These are phyloP conservation scores for Globisporangium polare DNA, from an alignment of 352 stramenopile species.

Conservation along the genomic window DNA sequence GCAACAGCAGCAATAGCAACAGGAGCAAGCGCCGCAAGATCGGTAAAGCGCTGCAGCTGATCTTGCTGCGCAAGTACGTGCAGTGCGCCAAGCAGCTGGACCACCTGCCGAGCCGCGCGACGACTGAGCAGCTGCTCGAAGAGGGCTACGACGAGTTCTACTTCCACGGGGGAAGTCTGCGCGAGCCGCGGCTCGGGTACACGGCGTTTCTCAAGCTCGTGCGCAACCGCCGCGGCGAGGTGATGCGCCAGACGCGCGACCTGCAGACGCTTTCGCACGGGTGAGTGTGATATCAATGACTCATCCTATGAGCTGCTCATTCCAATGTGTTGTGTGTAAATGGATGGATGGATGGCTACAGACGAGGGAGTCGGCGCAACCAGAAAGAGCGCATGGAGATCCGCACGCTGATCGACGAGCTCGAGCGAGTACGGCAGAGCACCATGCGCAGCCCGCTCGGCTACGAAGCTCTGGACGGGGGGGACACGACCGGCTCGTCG, in stretches of 20 bases:
- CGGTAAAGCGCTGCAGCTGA: constrained; percentile 53
- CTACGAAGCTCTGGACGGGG: constrained; percentile 20
- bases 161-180: constrained; percentile 51
- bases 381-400: constrained; percentile 58
- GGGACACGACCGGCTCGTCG: neutral
- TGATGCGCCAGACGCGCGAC: constrained; percentile 23
- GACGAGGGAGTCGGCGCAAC: constrained; percentile 21
- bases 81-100: constrained; percentile 46
- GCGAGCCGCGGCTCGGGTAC: constrained; percentile 54
- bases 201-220: constrained; percentile 63
- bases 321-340: neutral
- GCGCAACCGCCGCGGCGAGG: constrained; percentile 58
- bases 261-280: constrained; percentile 13
- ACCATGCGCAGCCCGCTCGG: constrained; percentile 15
- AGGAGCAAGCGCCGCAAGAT: constrained; percentile 36
- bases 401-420: constrained; percentile 42
- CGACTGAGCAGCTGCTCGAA: constrained; percentile 60
- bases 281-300: constrained; percentile 11
- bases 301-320: neutral
- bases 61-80: constrained; percentile 59
- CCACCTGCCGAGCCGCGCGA: constrained; percentile 36
- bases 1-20: neutral
- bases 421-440: constrained; percentile 45
- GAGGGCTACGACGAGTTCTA: constrained; percentile 72
- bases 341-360: neutral